Conservation (phyloP, 202 grass and related monocot species). For the Miscanthus sacchariflorus region DNA sequence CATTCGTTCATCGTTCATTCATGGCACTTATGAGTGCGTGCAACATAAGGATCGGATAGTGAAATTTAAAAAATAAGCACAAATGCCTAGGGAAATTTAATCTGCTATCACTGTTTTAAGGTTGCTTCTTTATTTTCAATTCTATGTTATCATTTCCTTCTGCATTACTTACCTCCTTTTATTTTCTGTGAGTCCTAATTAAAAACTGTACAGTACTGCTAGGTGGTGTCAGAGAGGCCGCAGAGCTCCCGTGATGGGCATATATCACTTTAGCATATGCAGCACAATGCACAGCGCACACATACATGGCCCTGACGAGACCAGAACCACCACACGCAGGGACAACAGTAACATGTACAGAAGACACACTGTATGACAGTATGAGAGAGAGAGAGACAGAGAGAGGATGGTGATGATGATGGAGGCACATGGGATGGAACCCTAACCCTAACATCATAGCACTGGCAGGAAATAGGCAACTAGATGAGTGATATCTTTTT, state of each 20-base stretch:
- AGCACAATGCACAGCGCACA: conserved; percentile 38
- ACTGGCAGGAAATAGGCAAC: conserved; percentile 23
- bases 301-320: conserved; percentile 45
- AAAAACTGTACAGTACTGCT: conserved; percentile 40
- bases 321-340: conserved; percentile 31
- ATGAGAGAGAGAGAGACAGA: conserved; percentile 23
- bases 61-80: background rate
- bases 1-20: background rate
- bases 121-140: background rate
- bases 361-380: background rate
- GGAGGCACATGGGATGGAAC: conserved; percentile 49
- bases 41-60: background rate
- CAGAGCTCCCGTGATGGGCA: conserved; percentile 52
- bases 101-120: background rate
- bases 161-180: conserved; percentile 22
- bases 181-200: conserved; percentile 6
- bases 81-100: background rate
- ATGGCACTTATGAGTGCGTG: background rate
- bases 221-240: conserved; percentile 42
- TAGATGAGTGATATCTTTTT: conserved; percentile 9
- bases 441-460: conserved; percentile 54
- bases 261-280: conserved; percentile 30
- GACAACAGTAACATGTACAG: conserved; percentile 33
- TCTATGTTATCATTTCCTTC: conserved; percentile 20
- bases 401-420: background rate